Conservation (phyloP, 176 grass and related monocot species). For the Oropetium thomaeum region DNA sequence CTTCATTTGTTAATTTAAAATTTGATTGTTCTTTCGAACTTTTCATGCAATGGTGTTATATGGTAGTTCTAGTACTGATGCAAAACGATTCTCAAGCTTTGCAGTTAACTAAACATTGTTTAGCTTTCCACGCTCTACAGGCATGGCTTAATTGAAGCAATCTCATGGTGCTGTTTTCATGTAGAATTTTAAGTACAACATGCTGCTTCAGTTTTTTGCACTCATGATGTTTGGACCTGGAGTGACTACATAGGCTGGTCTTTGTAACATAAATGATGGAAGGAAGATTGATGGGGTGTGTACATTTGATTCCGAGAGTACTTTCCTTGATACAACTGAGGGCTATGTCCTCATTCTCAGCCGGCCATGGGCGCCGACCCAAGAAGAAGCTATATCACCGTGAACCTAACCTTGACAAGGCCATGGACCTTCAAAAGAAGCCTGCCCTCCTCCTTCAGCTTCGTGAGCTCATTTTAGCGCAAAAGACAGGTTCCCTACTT, state of each 20-base stretch:
- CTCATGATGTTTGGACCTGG: not conserved
- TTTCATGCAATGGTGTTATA: not conserved
- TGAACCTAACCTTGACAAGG: conserved; percentile 69
- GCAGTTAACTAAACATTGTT: conserved; percentile 14
- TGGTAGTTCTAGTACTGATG: not conserved
- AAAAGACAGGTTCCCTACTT: conserved; percentile 53
- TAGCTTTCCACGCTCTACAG: conserved; percentile 52
- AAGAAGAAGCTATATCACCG: conserved; percentile 94
- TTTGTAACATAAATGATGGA: conserved; percentile 9
- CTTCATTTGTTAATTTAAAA: not conserved
- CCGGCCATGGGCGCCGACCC: conserved; percentile 43
- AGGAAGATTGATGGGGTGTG: conserved; percentile 7
- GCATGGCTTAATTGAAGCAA: conserved; percentile 71
- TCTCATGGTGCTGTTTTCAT: conserved; percentile 60
- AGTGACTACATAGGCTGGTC: not conserved
- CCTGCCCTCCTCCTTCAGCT: conserved; percentile 64
- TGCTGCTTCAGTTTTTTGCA: conserved; percentile 4
- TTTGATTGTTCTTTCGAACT: not conserved
- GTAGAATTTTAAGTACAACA: not conserved
- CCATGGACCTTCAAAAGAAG: conserved; percentile 83
- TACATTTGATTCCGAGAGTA: not conserved
- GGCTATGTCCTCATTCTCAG: conserved; percentile 53
- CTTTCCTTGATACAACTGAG: conserved; percentile 31
- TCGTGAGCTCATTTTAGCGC: conserved; percentile 49
- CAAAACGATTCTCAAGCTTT: not conserved